Conservation (phyloP, 2,329 filamentous ascomycete species). For the Arthrobotrys sinensis region DNA sequence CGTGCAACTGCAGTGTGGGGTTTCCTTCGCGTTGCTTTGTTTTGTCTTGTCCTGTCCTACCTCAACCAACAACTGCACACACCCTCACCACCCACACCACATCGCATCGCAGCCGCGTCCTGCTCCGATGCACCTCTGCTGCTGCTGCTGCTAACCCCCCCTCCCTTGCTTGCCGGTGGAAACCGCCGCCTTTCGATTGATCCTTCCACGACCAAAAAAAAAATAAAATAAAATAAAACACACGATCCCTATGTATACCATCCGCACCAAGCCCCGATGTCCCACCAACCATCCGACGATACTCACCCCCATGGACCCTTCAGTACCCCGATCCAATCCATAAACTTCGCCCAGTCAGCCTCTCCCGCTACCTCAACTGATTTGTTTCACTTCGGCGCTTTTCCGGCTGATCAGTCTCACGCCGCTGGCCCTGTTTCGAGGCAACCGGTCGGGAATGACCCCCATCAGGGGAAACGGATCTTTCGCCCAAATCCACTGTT, state of each 20-base stretch:
- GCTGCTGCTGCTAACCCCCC: background rate
- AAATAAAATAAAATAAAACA: too few species aligned
- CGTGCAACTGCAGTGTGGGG: background rate
- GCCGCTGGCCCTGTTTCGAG: background rate
- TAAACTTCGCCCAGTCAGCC: slow-evolving; percentile 22
- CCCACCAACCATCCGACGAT: slow-evolving; percentile 36
- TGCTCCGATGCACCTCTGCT: background rate
- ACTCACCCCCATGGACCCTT: slow-evolving; percentile 14
- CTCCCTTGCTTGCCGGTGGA: background rate
- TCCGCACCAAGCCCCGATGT: slow-evolving; percentile 30
- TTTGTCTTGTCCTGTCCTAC: background rate
- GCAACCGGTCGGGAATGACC: background rate
- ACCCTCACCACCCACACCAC: background rate
- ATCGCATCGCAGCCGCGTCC: background rate
- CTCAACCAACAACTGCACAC: background rate
- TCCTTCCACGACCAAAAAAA: background rate
- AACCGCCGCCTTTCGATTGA: background rate
- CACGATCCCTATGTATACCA: slow-evolving; percentile 15
- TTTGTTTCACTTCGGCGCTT: slow-evolving; percentile 22
- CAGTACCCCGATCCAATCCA: slow-evolving; percentile 7
- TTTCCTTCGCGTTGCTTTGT: background rate
- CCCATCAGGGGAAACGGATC: slow-evolving; percentile 29
- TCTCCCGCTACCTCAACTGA: background rate
- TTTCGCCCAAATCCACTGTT: slow-evolving; percentile 76
- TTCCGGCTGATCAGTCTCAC: background rate